These are phyloP conservation scores for Adansonia grandidieri DNA, from an alignment of 441 rosid species.

Conservation along the genomic window DNA sequence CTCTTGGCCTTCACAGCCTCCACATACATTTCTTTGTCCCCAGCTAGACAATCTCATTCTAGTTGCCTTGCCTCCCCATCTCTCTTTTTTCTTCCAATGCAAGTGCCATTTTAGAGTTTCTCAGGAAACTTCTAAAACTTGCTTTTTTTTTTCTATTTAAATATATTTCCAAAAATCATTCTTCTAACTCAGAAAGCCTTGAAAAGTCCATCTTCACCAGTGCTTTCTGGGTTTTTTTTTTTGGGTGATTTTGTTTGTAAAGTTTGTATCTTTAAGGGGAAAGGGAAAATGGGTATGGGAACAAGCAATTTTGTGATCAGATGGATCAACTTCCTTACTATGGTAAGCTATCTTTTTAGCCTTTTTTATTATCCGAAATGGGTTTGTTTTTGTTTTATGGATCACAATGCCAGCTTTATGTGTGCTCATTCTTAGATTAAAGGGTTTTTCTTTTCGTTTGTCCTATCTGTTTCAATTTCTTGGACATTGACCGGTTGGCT, in stretches of 20 bases:
- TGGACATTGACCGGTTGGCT: neutral
- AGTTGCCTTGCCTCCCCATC: neutral
- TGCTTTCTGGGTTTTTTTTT: neutral
- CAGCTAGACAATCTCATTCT: conserved; percentile 20
- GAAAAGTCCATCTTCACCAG: neutral
- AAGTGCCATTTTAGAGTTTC: conserved; percentile 33
- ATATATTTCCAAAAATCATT: conserved; percentile 14
- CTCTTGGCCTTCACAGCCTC: neutral
- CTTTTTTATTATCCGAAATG: conserved; percentile 11
- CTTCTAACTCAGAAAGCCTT: neutral
- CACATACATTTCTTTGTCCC: conserved; percentile 21
- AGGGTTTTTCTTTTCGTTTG: neutral
- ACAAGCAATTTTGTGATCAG: conserved; percentile 87
- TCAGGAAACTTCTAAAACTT: conserved; percentile 21
- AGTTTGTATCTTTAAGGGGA: conserved; percentile 12
- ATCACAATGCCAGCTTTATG: neutral
- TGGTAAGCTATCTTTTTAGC: conserved; percentile 47
- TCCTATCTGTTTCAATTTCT: neutral
- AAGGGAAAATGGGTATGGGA: conserved; percentile 64
- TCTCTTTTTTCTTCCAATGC: conserved; percentile 31
- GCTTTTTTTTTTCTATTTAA: neutral
- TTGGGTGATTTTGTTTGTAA: neutral
- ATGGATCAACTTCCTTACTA: conserved; percentile 92
- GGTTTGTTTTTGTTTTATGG: conserved; percentile 8
- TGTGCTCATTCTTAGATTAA: neutral